These are phyloP conservation scores for Lenwebbia sp. DNA, from an alignment of 345 rosid species.

Conservation along the genomic window DNA sequence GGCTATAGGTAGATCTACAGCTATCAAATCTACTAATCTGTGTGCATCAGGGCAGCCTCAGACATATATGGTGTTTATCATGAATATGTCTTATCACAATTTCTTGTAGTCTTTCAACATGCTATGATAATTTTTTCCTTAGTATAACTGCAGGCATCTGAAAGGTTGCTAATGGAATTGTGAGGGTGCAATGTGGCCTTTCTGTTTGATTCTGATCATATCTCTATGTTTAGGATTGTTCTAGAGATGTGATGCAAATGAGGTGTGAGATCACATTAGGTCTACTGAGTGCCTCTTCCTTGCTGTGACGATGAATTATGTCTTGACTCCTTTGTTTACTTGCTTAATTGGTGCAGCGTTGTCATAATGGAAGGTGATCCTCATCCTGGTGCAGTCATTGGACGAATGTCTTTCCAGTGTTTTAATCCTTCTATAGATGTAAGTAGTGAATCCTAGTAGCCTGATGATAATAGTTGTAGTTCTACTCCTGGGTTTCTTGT, in stretches of 20 bases:
- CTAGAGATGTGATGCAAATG: background rate
- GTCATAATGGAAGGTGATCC: slow-evolving; percentile 93
- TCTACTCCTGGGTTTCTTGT: background rate
- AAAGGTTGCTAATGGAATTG: background rate
- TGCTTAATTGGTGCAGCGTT: slow-evolving; percentile 29
- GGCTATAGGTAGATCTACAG: background rate
- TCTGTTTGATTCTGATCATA: background rate
- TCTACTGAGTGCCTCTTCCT: background rate
- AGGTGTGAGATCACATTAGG: background rate
- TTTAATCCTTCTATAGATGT: slow-evolving; percentile 91
- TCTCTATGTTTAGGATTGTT: background rate
- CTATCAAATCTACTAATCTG: background rate
- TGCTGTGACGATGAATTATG: background rate
- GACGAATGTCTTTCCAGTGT: slow-evolving; percentile 91
- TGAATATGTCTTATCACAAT: background rate
- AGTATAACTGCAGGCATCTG: background rate
- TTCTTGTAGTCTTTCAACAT: background rate
- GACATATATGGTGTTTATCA: background rate
- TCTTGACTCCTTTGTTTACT: background rate
- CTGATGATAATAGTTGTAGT: background rate
- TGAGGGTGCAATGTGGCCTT: background rate
- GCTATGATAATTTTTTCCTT: background rate
- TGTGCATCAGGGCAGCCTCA: background rate
- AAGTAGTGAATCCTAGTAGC: slow-evolving; percentile 27
- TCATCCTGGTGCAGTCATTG: slow-evolving; percentile 66